Percentiles rank a stretch among this genome's conserved stretches.
These are phyloP conservation scores for Candida nemodendra DNA, from an alignment of 805 yeast species.

Conservation along the genomic window DNA sequence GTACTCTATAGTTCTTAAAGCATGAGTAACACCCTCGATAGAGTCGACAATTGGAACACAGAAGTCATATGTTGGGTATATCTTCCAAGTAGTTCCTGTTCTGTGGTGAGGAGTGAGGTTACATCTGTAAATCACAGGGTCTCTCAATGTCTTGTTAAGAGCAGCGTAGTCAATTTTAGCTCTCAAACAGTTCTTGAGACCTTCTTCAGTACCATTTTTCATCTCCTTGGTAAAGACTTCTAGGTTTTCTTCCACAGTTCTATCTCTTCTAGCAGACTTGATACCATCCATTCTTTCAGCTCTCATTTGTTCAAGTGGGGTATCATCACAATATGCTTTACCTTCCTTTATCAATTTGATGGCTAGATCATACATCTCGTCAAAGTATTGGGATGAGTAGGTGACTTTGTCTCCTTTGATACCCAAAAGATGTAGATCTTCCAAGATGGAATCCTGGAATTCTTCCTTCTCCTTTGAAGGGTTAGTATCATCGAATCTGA, in stretches of 20 bases:
- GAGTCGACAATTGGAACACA: constrained; percentile 97
- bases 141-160: constrained; percentile 92
- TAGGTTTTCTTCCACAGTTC: constrained; percentile 90
- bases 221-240: constrained; percentile 83
- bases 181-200: constrained; percentile 88
- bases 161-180: constrained; percentile 94
- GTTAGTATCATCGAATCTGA: constrained; percentile 97
- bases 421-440: constrained; percentile 87
- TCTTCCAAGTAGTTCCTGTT: constrained; percentile 90
- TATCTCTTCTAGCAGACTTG: constrained; percentile 87
- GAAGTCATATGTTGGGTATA: constrained; percentile 98
- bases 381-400: constrained; percentile 91
- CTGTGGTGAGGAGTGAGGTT: constrained; percentile 97
- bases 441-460: constrained; percentile 90
- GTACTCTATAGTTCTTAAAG: constrained; percentile 96
- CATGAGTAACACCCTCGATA: constrained; percentile 95
- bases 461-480: constrained; percentile 96
- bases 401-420: constrained; percentile 88
- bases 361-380: constrained; percentile 85
- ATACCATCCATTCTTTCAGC: constrained; percentile 98
- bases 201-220: constrained; percentile 92
- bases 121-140: constrained; percentile 97
- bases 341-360: constrained; percentile 89
- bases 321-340: constrained; percentile 96
- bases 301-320: constrained; percentile 93